Conservation (phyloP, 768 basidiomycete genomes). For the Agrocybe praecox region DNA sequence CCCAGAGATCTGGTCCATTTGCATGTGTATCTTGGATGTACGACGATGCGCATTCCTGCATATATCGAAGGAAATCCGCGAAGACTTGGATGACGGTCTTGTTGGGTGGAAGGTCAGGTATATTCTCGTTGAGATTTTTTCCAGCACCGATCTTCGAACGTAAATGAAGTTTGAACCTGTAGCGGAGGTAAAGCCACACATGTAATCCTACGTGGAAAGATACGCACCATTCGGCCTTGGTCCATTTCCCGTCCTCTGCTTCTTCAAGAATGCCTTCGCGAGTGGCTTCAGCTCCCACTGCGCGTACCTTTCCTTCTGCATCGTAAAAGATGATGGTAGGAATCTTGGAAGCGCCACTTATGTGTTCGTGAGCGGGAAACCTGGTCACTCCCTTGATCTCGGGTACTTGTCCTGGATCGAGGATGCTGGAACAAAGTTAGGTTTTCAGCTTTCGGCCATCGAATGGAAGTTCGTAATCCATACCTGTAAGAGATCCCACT, state of each 20-base stretch:
- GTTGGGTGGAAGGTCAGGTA: slow-evolving; percentile 43
- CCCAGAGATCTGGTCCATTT: slow-evolving; percentile 47
- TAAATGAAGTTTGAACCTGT: slow-evolving; percentile 27
- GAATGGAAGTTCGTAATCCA: neutral
- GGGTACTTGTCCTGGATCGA: neutral
- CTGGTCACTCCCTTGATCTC: slow-evolving; percentile 20
- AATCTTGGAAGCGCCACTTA: slow-evolving; percentile 44
- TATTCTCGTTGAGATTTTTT: neutral
- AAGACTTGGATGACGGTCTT: slow-evolving; percentile 45
- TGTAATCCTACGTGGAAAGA: slow-evolving; percentile 18
- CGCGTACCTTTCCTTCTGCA: slow-evolving; percentile 31
- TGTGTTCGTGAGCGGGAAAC: slow-evolving; percentile 42
- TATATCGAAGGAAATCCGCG: slow-evolving; percentile 52
- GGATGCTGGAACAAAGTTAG: neutral
- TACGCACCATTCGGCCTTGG: slow-evolving; percentile 45
- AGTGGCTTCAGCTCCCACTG: slow-evolving; percentile 44
- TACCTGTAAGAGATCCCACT: slow-evolving; percentile 18
- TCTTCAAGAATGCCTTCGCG: slow-evolving; percentile 34
- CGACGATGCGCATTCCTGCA: slow-evolving; percentile 40
- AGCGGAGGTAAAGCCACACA: slow-evolving; percentile 28
- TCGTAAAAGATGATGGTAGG: slow-evolving; percentile 50
- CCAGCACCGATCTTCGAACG: slow-evolving; percentile 22
- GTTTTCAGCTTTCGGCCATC: neutral
- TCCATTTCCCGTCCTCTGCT: slow-evolving; percentile 45
- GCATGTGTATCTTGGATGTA: slow-evolving; percentile 50